phyloP scores from a whole-genome alignment of 83 land plant species.

The Diphasiastrum complanatum region DNA sequence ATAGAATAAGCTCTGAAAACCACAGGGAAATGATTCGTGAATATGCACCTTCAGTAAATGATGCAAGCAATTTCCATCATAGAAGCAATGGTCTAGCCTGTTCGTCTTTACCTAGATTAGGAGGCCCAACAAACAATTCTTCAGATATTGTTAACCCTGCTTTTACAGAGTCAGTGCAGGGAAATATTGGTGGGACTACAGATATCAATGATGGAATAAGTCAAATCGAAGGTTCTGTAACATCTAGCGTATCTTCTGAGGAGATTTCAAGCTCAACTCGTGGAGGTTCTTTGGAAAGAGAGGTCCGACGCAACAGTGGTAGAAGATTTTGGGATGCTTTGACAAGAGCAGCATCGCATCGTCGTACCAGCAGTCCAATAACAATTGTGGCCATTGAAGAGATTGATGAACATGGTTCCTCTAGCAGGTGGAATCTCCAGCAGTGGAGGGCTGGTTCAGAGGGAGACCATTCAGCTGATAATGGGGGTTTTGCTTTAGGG shows the following conservation, averaged over 20 bases:
- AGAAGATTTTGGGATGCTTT: conserved; percentile 77
- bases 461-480: conserved; percentile 38
- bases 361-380: conserved; percentile 37
- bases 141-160: no score
- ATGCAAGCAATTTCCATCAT: no score
- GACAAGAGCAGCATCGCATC: conserved; percentile 56
- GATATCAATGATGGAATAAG: neutral
- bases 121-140: no score
- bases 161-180: no score
- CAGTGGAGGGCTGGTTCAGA: conserved; percentile 26
- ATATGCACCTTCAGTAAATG: no score
- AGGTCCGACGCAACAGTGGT: conserved; percentile 55
- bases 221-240: neutral
- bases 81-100: no score
- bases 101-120: no score
- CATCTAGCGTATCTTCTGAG: conserved; percentile 4
- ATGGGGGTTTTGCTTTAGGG: conserved; percentile 25
- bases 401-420: conserved; percentile 33
- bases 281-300: conserved; percentile 29
- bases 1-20: no score
- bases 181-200: no score
- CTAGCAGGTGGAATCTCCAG: conserved; percentile 12
- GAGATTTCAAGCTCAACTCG: conserved; percentile 20
- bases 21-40: no score
- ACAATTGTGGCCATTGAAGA: conserved; percentile 37